Conservation (phyloP, 768 basidiomycete genomes). For the Lactifluus echinatus region DNA sequence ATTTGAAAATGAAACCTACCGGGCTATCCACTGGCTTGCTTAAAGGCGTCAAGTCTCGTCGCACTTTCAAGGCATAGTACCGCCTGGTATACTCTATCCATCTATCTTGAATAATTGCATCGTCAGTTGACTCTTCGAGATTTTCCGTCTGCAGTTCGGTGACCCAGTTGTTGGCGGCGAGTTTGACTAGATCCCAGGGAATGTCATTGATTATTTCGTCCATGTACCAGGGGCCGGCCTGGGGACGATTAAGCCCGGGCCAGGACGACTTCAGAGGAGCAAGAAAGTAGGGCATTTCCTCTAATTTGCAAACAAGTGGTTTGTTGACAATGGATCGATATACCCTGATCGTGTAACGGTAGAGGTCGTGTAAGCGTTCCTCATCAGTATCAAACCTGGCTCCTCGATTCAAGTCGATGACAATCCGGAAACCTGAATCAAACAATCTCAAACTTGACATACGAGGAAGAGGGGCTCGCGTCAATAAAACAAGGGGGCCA, state of each 20-base stretch:
- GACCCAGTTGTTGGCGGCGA: conserved; percentile 46
- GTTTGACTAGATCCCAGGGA: conserved; percentile 53
- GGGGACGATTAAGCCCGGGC: conserved; percentile 24
- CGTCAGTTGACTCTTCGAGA: conserved; percentile 33
- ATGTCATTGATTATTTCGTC: conserved; percentile 40
- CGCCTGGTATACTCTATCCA: conserved; percentile 68
- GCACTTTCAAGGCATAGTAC: conserved; percentile 47
- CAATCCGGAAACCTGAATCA: conserved; percentile 38
- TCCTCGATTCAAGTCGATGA: conserved; percentile 37
- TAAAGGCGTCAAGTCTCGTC: conserved; percentile 62
- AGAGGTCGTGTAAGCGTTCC: conserved; percentile 39
- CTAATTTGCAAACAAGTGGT: conserved; percentile 44
- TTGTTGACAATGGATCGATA: conserved; percentile 62
- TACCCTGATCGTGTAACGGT: conserved; percentile 55
- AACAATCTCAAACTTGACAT: conserved; percentile 53
- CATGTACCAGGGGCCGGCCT: conserved; percentile 23
- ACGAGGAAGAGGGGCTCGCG: conserved; percentile 54
- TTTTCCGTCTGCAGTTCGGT: conserved; percentile 36
- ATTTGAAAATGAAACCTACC: conserved; percentile 38
- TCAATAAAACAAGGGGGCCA: conserved; percentile 57
- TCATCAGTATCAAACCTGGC: conserved; percentile 42
- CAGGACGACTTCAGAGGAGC: conserved; percentile 46
- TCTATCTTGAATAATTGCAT: conserved; percentile 66
- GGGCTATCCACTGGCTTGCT: conserved; percentile 59
- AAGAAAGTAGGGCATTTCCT: conserved; percentile 56